Percentiles rank a stretch among this genome's conserved stretches.
phyloP scores from a whole-genome alignment of 495 filamentous ascomycete species.

The Filosporella fistucella region DNA sequence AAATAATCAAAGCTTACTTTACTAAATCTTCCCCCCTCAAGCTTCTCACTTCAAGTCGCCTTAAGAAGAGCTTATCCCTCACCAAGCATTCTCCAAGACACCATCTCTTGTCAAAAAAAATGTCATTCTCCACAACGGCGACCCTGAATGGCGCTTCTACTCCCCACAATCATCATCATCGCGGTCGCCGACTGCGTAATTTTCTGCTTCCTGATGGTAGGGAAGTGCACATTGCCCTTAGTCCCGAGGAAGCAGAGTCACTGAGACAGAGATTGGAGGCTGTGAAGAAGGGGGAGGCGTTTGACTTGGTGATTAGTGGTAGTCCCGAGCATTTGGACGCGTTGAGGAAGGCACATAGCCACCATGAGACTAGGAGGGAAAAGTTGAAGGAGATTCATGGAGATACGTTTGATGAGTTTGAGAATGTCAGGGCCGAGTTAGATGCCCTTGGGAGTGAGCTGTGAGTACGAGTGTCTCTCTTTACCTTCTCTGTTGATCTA shows the following conservation, averaged over 20 bases:
- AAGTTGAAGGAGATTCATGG: conserved; percentile 38
- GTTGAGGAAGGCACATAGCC: conserved; percentile 38
- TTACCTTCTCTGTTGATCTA: no score
- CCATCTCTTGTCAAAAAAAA: neutral
- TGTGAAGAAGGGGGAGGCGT: conserved; percentile 33
- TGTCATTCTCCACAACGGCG: neutral
- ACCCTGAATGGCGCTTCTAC: neutral
- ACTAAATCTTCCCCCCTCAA: no score
- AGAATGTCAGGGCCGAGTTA: conserved; percentile 42
- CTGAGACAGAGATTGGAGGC: conserved; percentile 34
- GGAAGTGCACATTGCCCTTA: conserved; percentile 46
- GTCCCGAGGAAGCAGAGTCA: conserved; percentile 43
- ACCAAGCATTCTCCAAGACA: no score
- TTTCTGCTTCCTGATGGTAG: conserved; percentile 49
- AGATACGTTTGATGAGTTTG: conserved; percentile 45
- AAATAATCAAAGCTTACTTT: no score
- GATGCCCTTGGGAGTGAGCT: conserved; percentile 43
- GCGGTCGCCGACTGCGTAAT: conserved; percentile 35
- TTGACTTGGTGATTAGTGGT: conserved; percentile 50
- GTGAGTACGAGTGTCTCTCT: no score
- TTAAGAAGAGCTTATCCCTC: no score
- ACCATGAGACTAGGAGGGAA: conserved; percentile 40
- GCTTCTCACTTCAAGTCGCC: no score
- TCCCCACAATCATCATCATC: conserved; percentile 14
- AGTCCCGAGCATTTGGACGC: conserved; percentile 49